Conservation (phyloP, 1,284 basidiomycete genomes). For the Cutaneotrichosporon sp. region DNA sequence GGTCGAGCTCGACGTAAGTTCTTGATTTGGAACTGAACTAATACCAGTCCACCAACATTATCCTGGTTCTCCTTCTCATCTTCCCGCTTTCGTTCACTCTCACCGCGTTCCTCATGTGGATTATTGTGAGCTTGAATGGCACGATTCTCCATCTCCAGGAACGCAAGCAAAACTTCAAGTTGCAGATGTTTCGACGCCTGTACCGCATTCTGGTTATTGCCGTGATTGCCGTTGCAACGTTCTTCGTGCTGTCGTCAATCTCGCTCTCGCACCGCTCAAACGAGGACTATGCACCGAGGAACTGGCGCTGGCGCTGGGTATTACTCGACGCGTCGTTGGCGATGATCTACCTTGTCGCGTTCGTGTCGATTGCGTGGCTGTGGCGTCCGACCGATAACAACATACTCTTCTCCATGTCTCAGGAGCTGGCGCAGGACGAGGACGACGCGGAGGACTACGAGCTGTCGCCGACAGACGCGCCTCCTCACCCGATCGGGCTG, state of each 20-base stretch:
- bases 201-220: conserved; percentile 82
- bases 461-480: conserved; percentile 60
- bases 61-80: conserved; percentile 75
- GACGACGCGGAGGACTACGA: conserved; percentile 90
- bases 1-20: conserved; percentile 67
- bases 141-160: conserved; percentile 77
- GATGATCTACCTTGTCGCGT: conserved; percentile 74
- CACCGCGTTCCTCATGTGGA: conserved; percentile 93
- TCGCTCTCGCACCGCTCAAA: conserved; percentile 84
- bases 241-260: conserved; percentile 88
- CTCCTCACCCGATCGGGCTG: not conserved
- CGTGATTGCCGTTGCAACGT: conserved; percentile 74
- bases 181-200: conserved; percentile 77
- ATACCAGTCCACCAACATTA: conserved; percentile 61
- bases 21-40: not conserved
- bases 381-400: conserved; percentile 94
- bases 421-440: conserved; percentile 63
- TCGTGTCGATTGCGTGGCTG: conserved; percentile 75
- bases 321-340: conserved; percentile 92
- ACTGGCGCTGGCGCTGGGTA: conserved; percentile 95
- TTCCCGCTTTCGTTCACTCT: conserved; percentile 90
- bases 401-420: conserved; percentile 62
- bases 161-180: conserved; percentile 80
- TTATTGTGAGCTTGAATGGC: conserved; percentile 79
- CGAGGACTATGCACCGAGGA: conserved; percentile 87